Conservation (phyloP, 1,284 basidiomycete genomes). For the Pterulicium gracile region DNA sequence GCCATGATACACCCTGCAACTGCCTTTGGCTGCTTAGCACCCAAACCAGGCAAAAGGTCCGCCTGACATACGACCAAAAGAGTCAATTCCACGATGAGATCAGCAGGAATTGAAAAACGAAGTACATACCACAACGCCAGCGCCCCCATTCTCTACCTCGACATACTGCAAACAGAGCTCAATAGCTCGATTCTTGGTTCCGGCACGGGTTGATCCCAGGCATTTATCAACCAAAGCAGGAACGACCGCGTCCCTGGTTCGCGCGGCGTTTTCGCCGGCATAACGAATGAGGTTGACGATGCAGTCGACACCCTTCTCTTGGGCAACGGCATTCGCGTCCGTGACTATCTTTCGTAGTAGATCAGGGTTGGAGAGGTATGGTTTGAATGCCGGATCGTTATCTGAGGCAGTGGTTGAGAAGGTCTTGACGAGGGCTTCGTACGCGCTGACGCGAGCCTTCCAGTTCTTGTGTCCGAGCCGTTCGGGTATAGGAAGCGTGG, state of each 20-base stretch:
- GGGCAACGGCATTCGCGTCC: conserved; percentile 94
- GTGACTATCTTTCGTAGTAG: conserved; percentile 80
- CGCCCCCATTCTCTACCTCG: conserved; percentile 86
- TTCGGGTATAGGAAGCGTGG: conserved; percentile 70
- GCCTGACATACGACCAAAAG: conserved; percentile 38
- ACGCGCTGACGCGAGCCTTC: conserved; percentile 94
- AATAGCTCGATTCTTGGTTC: conserved; percentile 84
- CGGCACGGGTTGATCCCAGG: conserved; percentile 82
- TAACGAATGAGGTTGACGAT: conserved; percentile 80
- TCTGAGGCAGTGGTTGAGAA: conserved; percentile 88
- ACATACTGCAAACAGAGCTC: conserved; percentile 87
- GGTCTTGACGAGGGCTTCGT: conserved; percentile 79
- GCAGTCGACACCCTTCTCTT: conserved; percentile 93
- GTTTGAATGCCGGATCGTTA: conserved; percentile 87
- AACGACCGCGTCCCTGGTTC: conserved; percentile 73
- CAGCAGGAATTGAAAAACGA: conserved; percentile 11
- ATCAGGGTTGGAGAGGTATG: conserved; percentile 72
- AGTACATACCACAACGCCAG: conserved; percentile 77
- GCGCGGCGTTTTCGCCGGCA: conserved; percentile 80
- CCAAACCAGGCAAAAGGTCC: conserved; percentile 77
- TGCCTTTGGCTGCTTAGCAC: conserved; percentile 91
- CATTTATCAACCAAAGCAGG: conserved; percentile 95
- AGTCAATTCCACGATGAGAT: conserved; percentile 15
- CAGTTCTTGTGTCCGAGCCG: conserved; percentile 92
- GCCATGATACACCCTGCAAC: conserved; percentile 77